Evolutionary conservation across 495 filamentous ascomycete species (phyloP).

Genomic region (Stereocaulon alpinum): DNA sequence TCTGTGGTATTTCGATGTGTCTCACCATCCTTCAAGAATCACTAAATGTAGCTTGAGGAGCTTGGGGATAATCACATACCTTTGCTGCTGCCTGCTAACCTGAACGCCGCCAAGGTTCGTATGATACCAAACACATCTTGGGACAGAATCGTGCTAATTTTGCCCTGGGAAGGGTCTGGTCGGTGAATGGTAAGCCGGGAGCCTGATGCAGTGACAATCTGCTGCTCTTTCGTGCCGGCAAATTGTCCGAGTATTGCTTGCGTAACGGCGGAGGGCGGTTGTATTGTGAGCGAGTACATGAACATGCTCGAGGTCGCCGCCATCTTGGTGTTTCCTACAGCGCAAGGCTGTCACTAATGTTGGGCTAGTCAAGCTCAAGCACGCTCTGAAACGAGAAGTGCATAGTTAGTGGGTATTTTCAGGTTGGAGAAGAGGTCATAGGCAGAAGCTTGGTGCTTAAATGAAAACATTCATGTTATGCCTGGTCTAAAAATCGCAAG

Average conservation of each 20-base stretch:
- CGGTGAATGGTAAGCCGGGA: conserved; percentile 80
- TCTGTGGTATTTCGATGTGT: conserved; percentile 35
- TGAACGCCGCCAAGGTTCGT: conserved; percentile 72
- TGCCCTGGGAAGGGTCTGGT: conserved; percentile 73
- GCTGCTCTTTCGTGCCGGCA: conserved; percentile 87
- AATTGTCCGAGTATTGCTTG: conserved; percentile 92
- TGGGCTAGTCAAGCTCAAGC: neutral
- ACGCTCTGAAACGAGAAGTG: neutral
- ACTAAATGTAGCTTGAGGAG: conserved; percentile 72
- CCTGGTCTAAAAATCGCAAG: neutral
- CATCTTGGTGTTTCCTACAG: conserved; percentile 51
- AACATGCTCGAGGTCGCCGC: conserved; percentile 96
- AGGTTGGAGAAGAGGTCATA: neutral
- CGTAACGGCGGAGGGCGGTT: conserved; percentile 76
- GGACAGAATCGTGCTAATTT: conserved; percentile 72
- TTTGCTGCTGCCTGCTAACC: conserved; percentile 88
- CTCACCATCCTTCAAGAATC: conserved; percentile 70
- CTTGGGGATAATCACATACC: conserved; percentile 55
- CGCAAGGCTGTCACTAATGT: neutral
- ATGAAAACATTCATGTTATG: neutral
- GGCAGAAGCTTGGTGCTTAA: neutral
- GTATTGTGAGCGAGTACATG: conserved; percentile 90
- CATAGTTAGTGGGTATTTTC: too few species aligned
- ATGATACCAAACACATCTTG: conserved; percentile 97
- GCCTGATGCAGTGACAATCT: conserved; percentile 89